Conservation (phyloP, 2,329 filamentous ascomycete species). For the Diplocarpon rosae region DNA sequence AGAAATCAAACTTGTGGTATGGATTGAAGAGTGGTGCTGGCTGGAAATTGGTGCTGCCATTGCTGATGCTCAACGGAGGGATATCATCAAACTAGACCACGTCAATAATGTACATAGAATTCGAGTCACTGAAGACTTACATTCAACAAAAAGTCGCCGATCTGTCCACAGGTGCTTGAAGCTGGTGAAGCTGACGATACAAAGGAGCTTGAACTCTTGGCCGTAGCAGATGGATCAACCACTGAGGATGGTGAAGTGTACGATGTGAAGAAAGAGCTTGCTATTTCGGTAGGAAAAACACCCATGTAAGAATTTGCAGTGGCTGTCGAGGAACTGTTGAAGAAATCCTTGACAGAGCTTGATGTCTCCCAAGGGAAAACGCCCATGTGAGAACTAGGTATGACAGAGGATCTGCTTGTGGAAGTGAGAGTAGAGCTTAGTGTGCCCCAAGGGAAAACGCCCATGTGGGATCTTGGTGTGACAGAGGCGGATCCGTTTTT, state of each 20-base stretch:
- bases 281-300: neutral
- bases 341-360: too few relatives aligned
- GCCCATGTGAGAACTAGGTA: neutral
- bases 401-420: neutral
- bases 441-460: neutral
- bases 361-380: neutral
- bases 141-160: conserved; percentile 21
- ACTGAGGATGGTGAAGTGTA: neutral
- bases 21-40: conserved; percentile 25
- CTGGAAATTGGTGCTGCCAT: conserved; percentile 12
- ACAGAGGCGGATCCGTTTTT: neutral
- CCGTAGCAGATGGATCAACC: neutral
- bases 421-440: neutral
- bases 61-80: conserved; percentile 18
- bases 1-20: conserved; percentile 29
- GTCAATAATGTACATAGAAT: conserved; percentile 6
- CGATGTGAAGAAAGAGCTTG: neutral
- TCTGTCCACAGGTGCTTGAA: conserved; percentile 17
- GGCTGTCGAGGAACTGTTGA: neutral
- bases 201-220: neutral
- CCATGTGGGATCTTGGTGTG: neutral
- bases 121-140: conserved; percentile 12
- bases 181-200: conserved; percentile 6
- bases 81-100: conserved; percentile 24
- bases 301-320: neutral